Evolutionary conservation across 1,139 yeast genomes (phyloP), one percentile per base, ranked within the genome.

Genomic region (Suhomyces choctaworum): DNA sequence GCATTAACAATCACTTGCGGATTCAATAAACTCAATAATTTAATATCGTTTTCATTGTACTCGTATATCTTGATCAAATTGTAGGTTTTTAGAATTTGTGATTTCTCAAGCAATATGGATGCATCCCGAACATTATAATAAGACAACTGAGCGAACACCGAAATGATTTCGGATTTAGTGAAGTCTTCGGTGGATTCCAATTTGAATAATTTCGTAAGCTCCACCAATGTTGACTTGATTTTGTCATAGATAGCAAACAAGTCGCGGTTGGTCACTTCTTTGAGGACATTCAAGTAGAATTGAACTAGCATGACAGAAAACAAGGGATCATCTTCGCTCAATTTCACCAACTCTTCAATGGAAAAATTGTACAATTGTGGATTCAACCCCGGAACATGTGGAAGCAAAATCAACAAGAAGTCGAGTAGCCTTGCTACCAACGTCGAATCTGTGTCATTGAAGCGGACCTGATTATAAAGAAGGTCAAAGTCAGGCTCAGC

Each of bases 221-320:
- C 47, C 7, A 34, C 25, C 13, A 59, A 37, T 1, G 52, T 40
- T 1, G 40, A 45, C 13, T 33, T 29, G 13, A 60, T 47, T 5
- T 34, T 21, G 12, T 37, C 37, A 12, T 50, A 40, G 1, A 50
- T 40, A 5, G 21, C 19, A 1, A 5, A 8, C 14, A 36, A 29
- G 8, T 27, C 23, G 17, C 27, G 12, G 3, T 32, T 34, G 15
- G 17, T 16, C 8, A 48, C 16, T 14, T 22, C 29, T 5, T 31
- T 28, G 6, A 58, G 41, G n/a, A 62, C 37, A 19, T 47, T 50
- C 11, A 44, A 46, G 41, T 62, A 66, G 47, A 60, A 66, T 28
- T 57, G 60, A 8, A 63, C 47, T 8, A 58, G 40, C 28, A 60
- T 43, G 3, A 60, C 49, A 7, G 50, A 51, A 21, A 56, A 53